A percentile compares a stretch with the other conserved stretches of the same genome.
These are phyloP conservation scores for Amylostereum chailletii DNA, from an alignment of 1,284 basidiomycete species.

Conservation along the genomic window DNA sequence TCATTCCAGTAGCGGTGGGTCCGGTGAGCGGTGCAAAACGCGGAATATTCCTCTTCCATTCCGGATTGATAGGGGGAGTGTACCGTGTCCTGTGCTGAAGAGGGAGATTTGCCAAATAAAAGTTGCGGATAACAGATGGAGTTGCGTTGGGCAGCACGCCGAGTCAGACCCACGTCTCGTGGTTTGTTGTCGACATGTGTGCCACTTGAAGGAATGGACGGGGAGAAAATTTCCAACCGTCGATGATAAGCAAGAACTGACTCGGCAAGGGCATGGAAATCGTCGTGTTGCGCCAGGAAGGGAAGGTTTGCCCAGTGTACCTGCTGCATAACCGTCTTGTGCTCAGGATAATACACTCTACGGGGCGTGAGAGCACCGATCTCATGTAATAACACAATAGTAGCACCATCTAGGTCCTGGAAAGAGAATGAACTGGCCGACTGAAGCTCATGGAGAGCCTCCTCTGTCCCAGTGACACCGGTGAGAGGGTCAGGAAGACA, in stretches of 20 bases:
- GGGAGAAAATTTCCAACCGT: slow-evolving; percentile 14
- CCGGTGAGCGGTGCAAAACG: no score
- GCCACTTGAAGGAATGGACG: background rate
- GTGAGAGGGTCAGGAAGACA: slow-evolving; percentile 37
- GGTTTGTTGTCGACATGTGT: background rate
- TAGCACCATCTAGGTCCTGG: slow-evolving; percentile 20
- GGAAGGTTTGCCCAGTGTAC: slow-evolving; percentile 25
- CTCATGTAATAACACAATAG: slow-evolving; percentile 22
- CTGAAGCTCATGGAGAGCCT: slow-evolving; percentile 30
- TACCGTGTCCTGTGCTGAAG: no score
- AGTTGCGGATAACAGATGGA: slow-evolving; percentile 2
- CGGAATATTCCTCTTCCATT: no score
- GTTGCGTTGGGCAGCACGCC: slow-evolving; percentile 10
- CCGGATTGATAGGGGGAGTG: no score
- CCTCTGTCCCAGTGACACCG: slow-evolving; percentile 33
- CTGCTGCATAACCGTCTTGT: slow-evolving; percentile 30
- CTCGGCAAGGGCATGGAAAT: slow-evolving; percentile 17
- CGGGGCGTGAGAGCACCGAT: slow-evolving; percentile 28
- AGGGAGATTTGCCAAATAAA: no score
- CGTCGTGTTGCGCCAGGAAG: slow-evolving; percentile 23
- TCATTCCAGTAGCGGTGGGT: no score
- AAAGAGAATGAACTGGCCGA: slow-evolving; percentile 31
- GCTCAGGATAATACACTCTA: slow-evolving; percentile 28
- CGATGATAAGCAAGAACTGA: slow-evolving; percentile 23
- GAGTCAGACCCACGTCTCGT: background rate